Base-by-base conservation (phyloP, 2,329 filamentous ascomycete species). In the Verticillium alfalfae region DNA sequence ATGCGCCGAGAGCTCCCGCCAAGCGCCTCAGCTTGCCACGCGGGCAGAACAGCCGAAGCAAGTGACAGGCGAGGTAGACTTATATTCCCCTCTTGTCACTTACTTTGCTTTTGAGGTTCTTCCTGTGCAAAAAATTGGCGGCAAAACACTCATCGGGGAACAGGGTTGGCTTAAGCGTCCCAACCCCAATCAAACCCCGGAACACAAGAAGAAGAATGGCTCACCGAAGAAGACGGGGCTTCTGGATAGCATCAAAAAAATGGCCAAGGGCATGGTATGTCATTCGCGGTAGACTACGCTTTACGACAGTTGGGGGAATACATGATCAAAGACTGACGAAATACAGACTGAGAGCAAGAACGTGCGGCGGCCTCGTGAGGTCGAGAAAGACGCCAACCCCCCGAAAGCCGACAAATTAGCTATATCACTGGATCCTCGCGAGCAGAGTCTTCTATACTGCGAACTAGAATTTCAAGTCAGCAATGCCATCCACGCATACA, bases 401-500 rank as follows among this genome's bases (percentile, higher is more conserved):
- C 26, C 26, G 15, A 64, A 62, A 15, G 64, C 66, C 36, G 67
- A 73, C 15, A 73, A 72, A 15, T 67, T 82, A 3, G 70, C 72
- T 26, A 82, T 85, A 65, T 85, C 83, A 0, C 76, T 87, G 3
- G 74, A 79, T 67, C 75, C 83, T 1, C 80, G 84, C 54, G 83
- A 86, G 71, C 84, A 87, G 68, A 83, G 80, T 58, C 77, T 87
- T 9, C 70, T 87, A 8, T 86, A 85, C 70, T 84, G 83, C 69
- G 84, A 87, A 69, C 78, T 87, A 8, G 83, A 86, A 68, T 87
- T 79, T 66, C 72, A 79, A 62, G 70, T 87, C n/a, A 79, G 78
- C 62, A 79, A 76, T 5, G 78, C 79, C 0, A 69, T 86, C 37
- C 80, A 85, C 61, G 70, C 73, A 12, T 87, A 84, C 71, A 80